phyloP scores from a whole-genome alignment of 768 basidiomycete genomes.

The Hirschioporus abietinus region DNA sequence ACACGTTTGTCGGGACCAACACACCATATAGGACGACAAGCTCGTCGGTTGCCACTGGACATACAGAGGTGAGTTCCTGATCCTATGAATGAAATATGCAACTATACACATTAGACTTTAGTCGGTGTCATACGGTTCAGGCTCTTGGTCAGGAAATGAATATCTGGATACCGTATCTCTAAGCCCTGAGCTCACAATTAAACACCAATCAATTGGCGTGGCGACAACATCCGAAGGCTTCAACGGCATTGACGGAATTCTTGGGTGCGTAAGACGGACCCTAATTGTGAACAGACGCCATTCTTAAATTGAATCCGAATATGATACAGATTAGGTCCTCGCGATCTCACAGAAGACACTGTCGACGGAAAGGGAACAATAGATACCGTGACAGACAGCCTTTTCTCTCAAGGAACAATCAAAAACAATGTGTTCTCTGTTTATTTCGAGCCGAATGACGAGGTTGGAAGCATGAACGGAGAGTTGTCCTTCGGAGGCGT shows the following conservation, averaged over 20 bases:
- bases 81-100: constrained; percentile 10
- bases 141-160: constrained; percentile 17
- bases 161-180: constrained; percentile 17
- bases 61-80: not conserved
- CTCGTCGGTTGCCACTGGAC: constrained; percentile 18
- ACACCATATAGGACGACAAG: constrained; percentile 16
- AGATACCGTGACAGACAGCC: constrained; percentile 32
- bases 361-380: constrained; percentile 14
- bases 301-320: not conserved
- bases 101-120: not conserved
- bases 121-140: constrained; percentile 19
- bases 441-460: constrained; percentile 25
- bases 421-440: constrained; percentile 24
- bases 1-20: constrained; percentile 27
- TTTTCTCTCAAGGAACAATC: constrained; percentile 26
- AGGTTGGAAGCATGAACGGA: constrained; percentile 16
- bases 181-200: constrained; percentile 21
- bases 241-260: constrained; percentile 32
- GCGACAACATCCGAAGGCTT: constrained; percentile 24
- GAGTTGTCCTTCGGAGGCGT: constrained; percentile 25
- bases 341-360: constrained; percentile 25
- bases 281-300: not conserved
- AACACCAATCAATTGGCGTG: constrained; percentile 32
- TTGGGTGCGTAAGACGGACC: constrained; percentile 21
- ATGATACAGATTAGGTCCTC: constrained; percentile 25